A percentile compares a stretch with the other conserved stretches of the same genome.
These are phyloP conservation scores for Alternaria atra DNA, from an alignment of 2,329 filamentous ascomycete genomes.

Conservation along the genomic window DNA sequence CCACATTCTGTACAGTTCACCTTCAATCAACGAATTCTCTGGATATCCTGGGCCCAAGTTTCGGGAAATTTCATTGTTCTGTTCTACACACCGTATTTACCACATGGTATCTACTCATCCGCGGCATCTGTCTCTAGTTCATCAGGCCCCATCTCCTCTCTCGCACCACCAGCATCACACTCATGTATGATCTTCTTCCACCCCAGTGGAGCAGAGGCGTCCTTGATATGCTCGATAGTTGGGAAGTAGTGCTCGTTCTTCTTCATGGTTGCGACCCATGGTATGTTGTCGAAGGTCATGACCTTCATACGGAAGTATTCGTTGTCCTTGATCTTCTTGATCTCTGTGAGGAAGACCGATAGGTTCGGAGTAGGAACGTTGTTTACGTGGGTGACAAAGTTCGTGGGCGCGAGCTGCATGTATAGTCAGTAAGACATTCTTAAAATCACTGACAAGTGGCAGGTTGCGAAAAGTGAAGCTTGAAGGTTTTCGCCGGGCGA, in stretches of 20 bases:
- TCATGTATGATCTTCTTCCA: constrained; percentile 68
- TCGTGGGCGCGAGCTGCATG: constrained; percentile 88
- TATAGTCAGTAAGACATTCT: constrained; percentile 6
- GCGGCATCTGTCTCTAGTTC: constrained; percentile 40
- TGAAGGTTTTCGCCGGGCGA: background rate
- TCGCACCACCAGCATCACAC: constrained; percentile 52
- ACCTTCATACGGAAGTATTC: constrained; percentile 97
- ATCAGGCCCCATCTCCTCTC: constrained; percentile 41
- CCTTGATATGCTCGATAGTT: constrained; percentile 71
- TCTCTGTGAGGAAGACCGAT: constrained; percentile 79
- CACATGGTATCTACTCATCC: constrained; percentile 22
- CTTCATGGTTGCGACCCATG: constrained; percentile 99
- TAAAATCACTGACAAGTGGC: background rate
- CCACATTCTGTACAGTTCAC: too few species aligned
- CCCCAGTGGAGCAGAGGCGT: constrained; percentile 59
- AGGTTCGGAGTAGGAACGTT: constrained; percentile 85
- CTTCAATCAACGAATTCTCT: too few species aligned
- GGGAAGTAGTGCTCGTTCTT: constrained; percentile 97
- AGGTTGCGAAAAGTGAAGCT: background rate
- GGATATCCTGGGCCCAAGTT: too few species aligned
- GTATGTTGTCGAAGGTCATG: constrained; percentile 98
- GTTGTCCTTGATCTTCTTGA: constrained; percentile 90
- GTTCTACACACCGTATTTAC: background rate
- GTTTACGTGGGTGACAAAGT: constrained; percentile 97
- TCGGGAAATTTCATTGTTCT: background rate